Evolutionary conservation across 2,329 filamentous ascomycete genomes (phyloP).

Genomic region (Paecilomyces sp.): DNA sequence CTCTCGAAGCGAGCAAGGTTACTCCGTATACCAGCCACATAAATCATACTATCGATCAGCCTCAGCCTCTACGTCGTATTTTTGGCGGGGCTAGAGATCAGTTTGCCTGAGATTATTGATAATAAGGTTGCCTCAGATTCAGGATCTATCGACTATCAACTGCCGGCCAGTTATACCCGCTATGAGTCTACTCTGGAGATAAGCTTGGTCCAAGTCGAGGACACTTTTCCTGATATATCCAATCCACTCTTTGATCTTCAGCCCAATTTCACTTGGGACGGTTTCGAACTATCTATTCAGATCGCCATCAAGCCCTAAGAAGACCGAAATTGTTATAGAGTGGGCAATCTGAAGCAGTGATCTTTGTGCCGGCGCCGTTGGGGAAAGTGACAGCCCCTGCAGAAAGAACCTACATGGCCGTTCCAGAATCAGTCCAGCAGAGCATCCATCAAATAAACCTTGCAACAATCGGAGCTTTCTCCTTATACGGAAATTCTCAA

Average conservation of each 20-base stretch:
- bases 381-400: conserved; percentile 1
- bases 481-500: conserved; percentile 13
- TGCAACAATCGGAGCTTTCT: conserved; percentile 11
- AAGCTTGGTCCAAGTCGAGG: not conserved
- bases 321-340: not conserved
- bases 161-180: not conserved
- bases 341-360: conserved; percentile 11
- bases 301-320: not conserved
- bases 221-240: not conserved
- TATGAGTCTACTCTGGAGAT: not conserved
- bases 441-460: conserved; percentile 6
- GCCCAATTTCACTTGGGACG: not conserved
- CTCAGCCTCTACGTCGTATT: not conserved
- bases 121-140: not conserved
- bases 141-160: not conserved
- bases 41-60: not conserved
- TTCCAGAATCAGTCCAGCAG: conserved; percentile 4
- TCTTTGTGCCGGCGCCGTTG: not conserved
- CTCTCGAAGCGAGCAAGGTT: not conserved
- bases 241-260: not conserved
- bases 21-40: not conserved
- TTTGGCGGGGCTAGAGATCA: not conserved
- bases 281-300: not conserved
- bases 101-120: not conserved
- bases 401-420: not conserved